Evolutionary conservation across 805 yeast species (phyloP).

Genomic region (Alloascoidea africana): DNA sequence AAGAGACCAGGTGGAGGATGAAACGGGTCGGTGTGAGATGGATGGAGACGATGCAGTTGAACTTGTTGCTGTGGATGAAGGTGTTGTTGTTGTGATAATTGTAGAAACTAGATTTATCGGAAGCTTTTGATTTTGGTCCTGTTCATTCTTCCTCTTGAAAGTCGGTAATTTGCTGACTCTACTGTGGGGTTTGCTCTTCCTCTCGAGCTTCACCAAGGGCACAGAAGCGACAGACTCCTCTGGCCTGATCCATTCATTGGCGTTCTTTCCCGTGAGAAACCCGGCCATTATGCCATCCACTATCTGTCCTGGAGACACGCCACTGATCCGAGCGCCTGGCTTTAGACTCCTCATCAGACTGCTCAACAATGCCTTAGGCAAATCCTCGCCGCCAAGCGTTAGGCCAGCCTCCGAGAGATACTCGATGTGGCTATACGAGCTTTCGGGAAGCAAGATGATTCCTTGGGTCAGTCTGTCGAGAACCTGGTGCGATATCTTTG

Average conservation of each 20-base stretch:
- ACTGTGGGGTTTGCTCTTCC: conserved; percentile 9
- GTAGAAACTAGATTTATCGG: conserved; percentile 4
- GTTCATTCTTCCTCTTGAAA: conserved; percentile 5
- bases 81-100: conserved; percentile 2
- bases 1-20: conserved; percentile 14
- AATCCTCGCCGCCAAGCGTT: conserved; percentile 7
- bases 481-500: conserved; percentile 16
- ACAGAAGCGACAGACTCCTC: conserved; percentile 18
- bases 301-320: conserved; percentile 8
- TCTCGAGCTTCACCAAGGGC: conserved; percentile 18
- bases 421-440: conserved; percentile 13
- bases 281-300: conserved; percentile 57
- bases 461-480: conserved; percentile 19
- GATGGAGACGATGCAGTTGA: conserved; percentile 15
- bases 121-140: conserved; percentile 6
- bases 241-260: conserved; percentile 42
- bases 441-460: conserved; percentile 16
- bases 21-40: conserved; percentile 13
- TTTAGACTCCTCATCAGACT: conserved; percentile 13
- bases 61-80: conserved; percentile 4
- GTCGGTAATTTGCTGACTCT: conserved; percentile 8
- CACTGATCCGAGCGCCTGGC: conserved; percentile 17
- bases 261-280: conserved; percentile 28
- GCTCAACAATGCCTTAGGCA: conserved; percentile 13
- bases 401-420: conserved; percentile 12